A percentile compares a stretch with the other conserved stretches of the same genome.
These are phyloP conservation scores for Camelina laxa DNA, from an alignment of 345 rosid species.

Conservation along the genomic window DNA sequence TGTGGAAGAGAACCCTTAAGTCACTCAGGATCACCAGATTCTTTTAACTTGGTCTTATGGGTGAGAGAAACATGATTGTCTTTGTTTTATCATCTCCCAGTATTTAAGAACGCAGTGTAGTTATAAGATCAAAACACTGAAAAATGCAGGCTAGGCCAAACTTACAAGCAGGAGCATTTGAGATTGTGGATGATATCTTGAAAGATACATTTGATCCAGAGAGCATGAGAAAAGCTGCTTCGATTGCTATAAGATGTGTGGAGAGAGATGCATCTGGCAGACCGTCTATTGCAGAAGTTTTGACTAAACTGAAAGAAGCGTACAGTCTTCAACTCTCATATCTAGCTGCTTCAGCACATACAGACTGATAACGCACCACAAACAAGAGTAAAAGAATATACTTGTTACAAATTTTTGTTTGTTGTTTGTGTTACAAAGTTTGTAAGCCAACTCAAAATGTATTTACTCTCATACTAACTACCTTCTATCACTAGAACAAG, in stretches of 20 bases:
- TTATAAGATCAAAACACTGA: slow-evolving; percentile 7
- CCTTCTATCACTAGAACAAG: slow-evolving; percentile 3
- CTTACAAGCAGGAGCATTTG: slow-evolving; percentile 86
- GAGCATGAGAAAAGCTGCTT: slow-evolving; percentile 76
- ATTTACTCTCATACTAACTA: slow-evolving; percentile 29
- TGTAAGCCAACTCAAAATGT: slow-evolving; percentile 13
- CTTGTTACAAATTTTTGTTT: slow-evolving; percentile 3
- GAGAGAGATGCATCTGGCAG: slow-evolving; percentile 82
- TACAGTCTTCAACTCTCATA: slow-evolving; percentile 76
- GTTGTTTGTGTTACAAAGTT: slow-evolving; percentile 18
- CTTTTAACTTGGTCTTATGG: slow-evolving; percentile 95
- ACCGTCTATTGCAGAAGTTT: slow-evolving; percentile 63
- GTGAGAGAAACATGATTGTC: slow-evolving; percentile 48
- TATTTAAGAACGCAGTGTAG: neutral
- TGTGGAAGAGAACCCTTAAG: slow-evolving; percentile 90
- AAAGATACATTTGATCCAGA: slow-evolving; percentile 64
- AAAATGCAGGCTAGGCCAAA: slow-evolving; percentile 81
- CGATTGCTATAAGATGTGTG: slow-evolving; percentile 63
- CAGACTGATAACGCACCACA: slow-evolving; percentile 42
- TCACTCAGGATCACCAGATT: slow-evolving; percentile 82
- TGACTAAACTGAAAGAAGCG: slow-evolving; percentile 79
- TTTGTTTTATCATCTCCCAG: slow-evolving; percentile 14
- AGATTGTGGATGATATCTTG: slow-evolving; percentile 75
- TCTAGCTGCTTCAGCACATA: slow-evolving; percentile 64
- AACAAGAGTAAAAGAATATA: slow-evolving; percentile 28